Evolutionary conservation across 2,329 filamentous ascomycete genomes (phyloP).

Genomic region (Claviceps pazoutovae): DNA sequence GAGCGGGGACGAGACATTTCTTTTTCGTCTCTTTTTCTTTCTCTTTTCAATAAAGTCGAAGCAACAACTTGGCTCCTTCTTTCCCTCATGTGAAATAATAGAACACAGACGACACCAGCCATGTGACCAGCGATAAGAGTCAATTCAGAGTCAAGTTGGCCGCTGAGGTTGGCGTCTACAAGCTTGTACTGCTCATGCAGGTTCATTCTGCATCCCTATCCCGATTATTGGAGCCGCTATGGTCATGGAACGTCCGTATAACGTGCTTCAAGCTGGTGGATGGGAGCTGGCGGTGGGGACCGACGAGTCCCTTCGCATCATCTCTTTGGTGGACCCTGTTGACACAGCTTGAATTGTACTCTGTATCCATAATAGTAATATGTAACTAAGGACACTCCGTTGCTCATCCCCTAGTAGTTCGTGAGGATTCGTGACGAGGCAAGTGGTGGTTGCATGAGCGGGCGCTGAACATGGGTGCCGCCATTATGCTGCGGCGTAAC

Average conservation of each 20-base stretch:
- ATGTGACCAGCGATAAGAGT: constrained; percentile 6
- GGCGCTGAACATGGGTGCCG: constrained; percentile 7
- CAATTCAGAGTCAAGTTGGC: constrained; percentile 2
- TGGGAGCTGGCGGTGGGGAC: constrained; percentile 8
- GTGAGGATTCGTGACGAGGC: constrained; percentile 6
- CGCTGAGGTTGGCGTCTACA: constrained; percentile 1
- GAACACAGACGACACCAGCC: constrained; percentile 2
- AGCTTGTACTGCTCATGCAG: constrained; percentile 5
- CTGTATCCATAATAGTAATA: constrained; percentile 3
- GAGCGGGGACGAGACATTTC: constrained; percentile 9
- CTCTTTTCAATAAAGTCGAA: constrained; percentile 8
- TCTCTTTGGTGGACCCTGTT: constrained; percentile 6
- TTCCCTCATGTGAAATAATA: neutral
- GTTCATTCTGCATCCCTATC: constrained; percentile 5
- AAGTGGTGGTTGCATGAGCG: constrained; percentile 7
- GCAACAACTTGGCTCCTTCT: constrained; percentile 4
- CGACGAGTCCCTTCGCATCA: constrained; percentile 9
- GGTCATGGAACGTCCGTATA: constrained; percentile 6
- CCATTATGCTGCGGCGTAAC: constrained; percentile 7
- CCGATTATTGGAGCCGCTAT: constrained; percentile 3
- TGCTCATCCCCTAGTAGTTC: constrained; percentile 6
- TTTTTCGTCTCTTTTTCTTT: constrained; percentile 7
- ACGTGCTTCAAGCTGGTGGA: constrained; percentile 7
- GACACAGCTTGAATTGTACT: constrained; percentile 6
- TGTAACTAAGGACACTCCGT: neutral